Evolutionary conservation across 768 basidiomycete genomes (phyloP).

Genomic region (Boletus reticuloceps): DNA sequence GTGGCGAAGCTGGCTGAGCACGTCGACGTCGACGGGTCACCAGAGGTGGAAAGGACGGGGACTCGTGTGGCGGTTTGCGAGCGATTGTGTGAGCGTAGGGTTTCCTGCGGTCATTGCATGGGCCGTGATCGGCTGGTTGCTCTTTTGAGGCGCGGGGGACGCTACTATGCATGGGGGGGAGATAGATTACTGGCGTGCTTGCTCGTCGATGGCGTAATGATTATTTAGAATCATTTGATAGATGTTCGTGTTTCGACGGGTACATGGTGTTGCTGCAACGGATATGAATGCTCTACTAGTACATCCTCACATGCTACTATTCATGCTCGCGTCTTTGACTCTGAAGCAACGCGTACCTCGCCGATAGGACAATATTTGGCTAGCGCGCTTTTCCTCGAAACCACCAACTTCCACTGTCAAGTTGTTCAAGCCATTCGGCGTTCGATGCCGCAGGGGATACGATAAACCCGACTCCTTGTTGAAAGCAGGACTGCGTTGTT

Average conservation of each 20-base stretch:
- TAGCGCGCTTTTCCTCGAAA: too few species aligned
- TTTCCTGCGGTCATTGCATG: slow-evolving; percentile 26
- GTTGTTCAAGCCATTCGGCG: too few species aligned
- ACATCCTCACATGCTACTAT: too few species aligned
- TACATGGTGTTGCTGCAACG: neutral
- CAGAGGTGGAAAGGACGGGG: slow-evolving; percentile 24
- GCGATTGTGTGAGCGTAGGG: slow-evolving; percentile 37
- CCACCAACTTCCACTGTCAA: too few species aligned
- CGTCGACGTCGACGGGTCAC: slow-evolving; percentile 2
- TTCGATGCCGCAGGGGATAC: too few species aligned
- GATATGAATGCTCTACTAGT: neutral
- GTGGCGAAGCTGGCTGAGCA: slow-evolving; percentile 9
- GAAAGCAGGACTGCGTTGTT: too few species aligned
- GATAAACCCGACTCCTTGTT: too few species aligned
- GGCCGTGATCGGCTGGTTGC: slow-evolving; percentile 28
- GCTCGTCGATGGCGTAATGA: slow-evolving; percentile 5
- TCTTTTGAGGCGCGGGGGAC: slow-evolving; percentile 18
- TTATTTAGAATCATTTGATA: neutral
- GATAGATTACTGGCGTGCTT: neutral
- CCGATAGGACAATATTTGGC: too few species aligned
- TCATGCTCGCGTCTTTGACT: too few species aligned
- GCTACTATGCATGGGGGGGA: too few species aligned
- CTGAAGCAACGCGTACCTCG: too few species aligned
- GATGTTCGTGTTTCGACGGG: neutral
- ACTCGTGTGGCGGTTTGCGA: slow-evolving; percentile 33